Evolutionary conservation across 352 stramenopile genomes (phyloP), one percentile per base, ranked within the genome.

Genomic region (Phytophthora constricta): DNA sequence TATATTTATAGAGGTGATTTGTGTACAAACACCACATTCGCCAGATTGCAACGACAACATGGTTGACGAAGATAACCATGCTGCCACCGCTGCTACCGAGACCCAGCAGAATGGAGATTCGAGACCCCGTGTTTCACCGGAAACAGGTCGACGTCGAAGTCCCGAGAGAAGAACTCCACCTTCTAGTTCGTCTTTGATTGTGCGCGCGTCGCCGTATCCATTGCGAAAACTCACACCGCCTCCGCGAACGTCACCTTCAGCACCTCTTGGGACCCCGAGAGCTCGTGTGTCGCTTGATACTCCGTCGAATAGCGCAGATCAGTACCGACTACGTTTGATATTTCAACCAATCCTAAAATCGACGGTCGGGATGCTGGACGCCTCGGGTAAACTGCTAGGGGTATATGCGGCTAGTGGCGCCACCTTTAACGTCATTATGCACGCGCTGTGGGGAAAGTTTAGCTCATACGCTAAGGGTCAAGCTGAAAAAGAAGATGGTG

Each of bases 391-490:
- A n/a, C n/a, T n/a, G n/a, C n/a, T n/a, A n/a, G n/a, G n/a, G n/a
- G n/a, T n/a, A n/a, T n/a, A n/a, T 47, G 58, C 27, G 33, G 48
- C 39, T 7, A 59, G 47, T 45, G 58, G 39, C 1, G 27, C 47
- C n/a, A 48, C 41, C 0, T 65, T 65, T 22, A 46, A 16, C 11
- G 58, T 37, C 2, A 52, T 58, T 19, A 47, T 65, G 34, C 46
- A 65, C 25, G 58, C 57, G 28, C 9, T 65, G 2, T 65, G 57
- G 39, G 39, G 31, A 43, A 22, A 58, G n/a, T 65, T 56, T 10
- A 57, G 57, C 5, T 13, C 23, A 11, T 34, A n/a, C 11, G 47
- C 53, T 3, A 52, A 52, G 27, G 34, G 57, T 2, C 45, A 20
- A 13, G 57, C 46, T 1, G 33, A 34, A 23, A 50, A 64, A 33